These are phyloP conservation scores for Prunus yedoensis DNA, from an alignment of 331 rosid genomes.

Conservation along the genomic window DNA sequence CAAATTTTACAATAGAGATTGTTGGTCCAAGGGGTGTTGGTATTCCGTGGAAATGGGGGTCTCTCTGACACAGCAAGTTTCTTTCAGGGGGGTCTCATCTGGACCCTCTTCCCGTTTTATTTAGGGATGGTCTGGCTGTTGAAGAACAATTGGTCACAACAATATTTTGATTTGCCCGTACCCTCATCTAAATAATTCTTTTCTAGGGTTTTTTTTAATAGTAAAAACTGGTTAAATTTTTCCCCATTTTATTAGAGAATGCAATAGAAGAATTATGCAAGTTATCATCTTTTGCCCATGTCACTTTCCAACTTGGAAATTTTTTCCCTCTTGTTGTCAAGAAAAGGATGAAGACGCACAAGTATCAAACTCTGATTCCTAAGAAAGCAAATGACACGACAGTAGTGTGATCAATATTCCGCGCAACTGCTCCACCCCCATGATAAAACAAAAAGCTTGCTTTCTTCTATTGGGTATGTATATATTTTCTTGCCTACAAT, in stretches of 20 bases:
- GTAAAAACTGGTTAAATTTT: background rate
- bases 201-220: background rate
- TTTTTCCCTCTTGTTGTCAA: background rate
- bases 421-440: too few relatives aligned
- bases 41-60: background rate
- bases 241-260: background rate
- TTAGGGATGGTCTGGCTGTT: background rate
- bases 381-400: too few relatives aligned
- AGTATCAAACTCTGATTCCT: too few relatives aligned
- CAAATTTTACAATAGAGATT: conserved; percentile 2
- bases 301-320: background rate
- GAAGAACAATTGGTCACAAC: background rate
- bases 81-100: background rate
- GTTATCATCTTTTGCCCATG: background rate
- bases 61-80: background rate
- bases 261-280: background rate
- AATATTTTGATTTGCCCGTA: background rate
- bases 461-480: background rate
- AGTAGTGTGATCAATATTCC: too few relatives aligned
- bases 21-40: background rate
- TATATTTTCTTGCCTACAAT: too few relatives aligned
- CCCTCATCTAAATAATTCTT: background rate
- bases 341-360: background rate
- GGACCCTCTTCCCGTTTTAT: conserved; percentile 4
- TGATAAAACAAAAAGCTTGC: background rate